Conservation (phyloP, 495 filamentous ascomycete genomes). For the Delitschia confertaspora region DNA sequence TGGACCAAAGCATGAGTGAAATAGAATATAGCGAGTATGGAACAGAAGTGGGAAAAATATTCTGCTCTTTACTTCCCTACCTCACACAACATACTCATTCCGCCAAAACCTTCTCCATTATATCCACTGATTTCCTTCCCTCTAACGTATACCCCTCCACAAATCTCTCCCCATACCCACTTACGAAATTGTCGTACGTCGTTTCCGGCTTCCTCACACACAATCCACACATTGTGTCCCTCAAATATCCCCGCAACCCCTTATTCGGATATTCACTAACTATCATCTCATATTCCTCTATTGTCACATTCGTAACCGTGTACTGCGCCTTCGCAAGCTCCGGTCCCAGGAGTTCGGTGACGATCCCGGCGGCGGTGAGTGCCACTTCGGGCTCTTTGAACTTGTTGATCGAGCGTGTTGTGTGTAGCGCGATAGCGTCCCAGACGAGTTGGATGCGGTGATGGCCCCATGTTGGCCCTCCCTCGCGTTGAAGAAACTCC, state of each 20-base stretch:
- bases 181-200: constrained; percentile 36
- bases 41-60: too few species aligned
- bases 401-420: constrained; percentile 31
- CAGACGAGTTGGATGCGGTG: constrained; percentile 39
- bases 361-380: constrained; percentile 32
- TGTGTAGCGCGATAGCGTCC: constrained; percentile 40
- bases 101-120: neutral
- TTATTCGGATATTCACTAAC: constrained; percentile 29
- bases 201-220: constrained; percentile 34
- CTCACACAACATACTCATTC: constrained; percentile 16
- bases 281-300: constrained; percentile 32
- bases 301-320: constrained; percentile 22
- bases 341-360: constrained; percentile 34
- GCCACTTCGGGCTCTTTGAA: constrained; percentile 39
- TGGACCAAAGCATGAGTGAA: too few species aligned
- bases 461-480: constrained; percentile 31
- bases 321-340: constrained; percentile 5
- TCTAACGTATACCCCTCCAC: constrained; percentile 19
- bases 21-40: too few species aligned
- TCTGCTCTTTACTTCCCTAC: too few species aligned
- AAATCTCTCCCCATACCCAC: constrained; percentile 15
- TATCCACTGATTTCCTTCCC: constrained; percentile 10
- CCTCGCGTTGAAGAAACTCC: constrained; percentile 31
- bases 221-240: constrained; percentile 32
- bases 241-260: constrained; percentile 31